A percentile compares a stretch with the other conserved stretches of the same genome.
These are phyloP conservation scores for Begonia peltatifolia DNA, from an alignment of 306 rosid species.

Conservation along the genomic window DNA sequence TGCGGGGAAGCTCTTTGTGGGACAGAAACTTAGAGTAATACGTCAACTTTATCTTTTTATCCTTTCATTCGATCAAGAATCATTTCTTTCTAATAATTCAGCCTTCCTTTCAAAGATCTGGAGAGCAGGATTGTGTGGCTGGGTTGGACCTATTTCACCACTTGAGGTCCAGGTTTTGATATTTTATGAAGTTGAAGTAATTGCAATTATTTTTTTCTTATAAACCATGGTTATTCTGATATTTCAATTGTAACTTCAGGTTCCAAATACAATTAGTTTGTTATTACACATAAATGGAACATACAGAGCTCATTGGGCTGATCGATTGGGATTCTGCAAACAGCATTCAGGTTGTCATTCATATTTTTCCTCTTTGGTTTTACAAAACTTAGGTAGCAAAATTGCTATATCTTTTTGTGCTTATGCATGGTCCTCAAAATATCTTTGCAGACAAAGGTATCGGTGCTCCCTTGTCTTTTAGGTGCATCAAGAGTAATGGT, in stretches of 20 bases:
- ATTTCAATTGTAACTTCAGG: conserved; percentile 39
- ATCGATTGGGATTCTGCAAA: conserved; percentile 79
- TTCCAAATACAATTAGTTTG: conserved; percentile 39
- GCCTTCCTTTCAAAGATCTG: conserved; percentile 43
- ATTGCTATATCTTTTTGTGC: conserved; percentile 12
- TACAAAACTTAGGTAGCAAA: conserved; percentile 5
- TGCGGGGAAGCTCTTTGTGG: conserved; percentile 64
- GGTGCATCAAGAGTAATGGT: conserved; percentile 63
- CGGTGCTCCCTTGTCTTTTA: conserved; percentile 78
- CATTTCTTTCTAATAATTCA: conserved; percentile 12
- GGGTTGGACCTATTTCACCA: conserved; percentile 68
- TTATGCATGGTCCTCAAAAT: conserved; percentile 10
- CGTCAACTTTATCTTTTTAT: conserved; percentile 7
- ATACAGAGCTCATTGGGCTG: conserved; percentile 83
- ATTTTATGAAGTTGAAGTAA: conserved; percentile 3
- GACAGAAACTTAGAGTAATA: conserved; percentile 80
- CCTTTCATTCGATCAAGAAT: conserved; percentile 7
- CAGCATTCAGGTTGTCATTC: conserved; percentile 3
- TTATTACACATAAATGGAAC: conserved; percentile 82
- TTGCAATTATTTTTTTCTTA: conserved; percentile 2
- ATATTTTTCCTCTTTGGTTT: conserved; percentile 9
- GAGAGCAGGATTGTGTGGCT: conserved; percentile 78
- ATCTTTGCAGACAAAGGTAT: conserved; percentile 32
- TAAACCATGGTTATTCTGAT: conserved; percentile 13
- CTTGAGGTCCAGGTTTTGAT: conserved; percentile 52